Conservation (phyloP, 768 basidiomycete genomes). For the Suillus tomentosus region DNA sequence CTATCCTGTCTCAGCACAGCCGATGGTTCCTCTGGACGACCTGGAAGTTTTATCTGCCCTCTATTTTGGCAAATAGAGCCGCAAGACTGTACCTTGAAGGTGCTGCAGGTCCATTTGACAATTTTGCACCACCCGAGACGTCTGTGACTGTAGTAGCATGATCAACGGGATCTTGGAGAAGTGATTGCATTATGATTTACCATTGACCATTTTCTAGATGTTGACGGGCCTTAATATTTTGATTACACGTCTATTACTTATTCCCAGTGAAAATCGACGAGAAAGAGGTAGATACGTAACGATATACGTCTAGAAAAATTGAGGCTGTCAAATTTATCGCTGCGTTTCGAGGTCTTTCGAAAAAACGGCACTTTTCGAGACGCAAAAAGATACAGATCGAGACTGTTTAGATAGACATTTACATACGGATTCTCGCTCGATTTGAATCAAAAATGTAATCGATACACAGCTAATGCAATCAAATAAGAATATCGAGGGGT, state of each 20-base stretch:
- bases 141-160: conserved; percentile 21
- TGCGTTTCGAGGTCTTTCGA: too few relatives aligned
- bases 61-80: conserved; percentile 33
- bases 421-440: too few relatives aligned
- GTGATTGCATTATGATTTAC: conserved; percentile 2
- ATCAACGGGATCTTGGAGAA: conserved; percentile 3
- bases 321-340: too few relatives aligned
- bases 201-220: conserved; percentile 4
- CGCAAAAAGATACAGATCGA: too few relatives aligned
- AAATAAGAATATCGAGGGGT: too few relatives aligned
- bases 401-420: too few relatives aligned
- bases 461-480: too few relatives aligned
- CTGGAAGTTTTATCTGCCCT: conserved; percentile 57
- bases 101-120: conserved; percentile 56
- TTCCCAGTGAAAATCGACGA: too few relatives aligned
- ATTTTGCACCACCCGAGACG: conserved; percentile 29
- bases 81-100: conserved; percentile 45
- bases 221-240: neutral
- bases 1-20: conserved; percentile 59
- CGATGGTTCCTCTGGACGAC: conserved; percentile 78
- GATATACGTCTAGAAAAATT: too few relatives aligned
- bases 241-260: neutral
- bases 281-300: too few relatives aligned
- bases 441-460: too few relatives aligned
- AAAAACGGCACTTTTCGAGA: too few relatives aligned